phyloP scores from a whole-genome alignment of 257 asterid species.

The Scutellaria barbata region DNA sequence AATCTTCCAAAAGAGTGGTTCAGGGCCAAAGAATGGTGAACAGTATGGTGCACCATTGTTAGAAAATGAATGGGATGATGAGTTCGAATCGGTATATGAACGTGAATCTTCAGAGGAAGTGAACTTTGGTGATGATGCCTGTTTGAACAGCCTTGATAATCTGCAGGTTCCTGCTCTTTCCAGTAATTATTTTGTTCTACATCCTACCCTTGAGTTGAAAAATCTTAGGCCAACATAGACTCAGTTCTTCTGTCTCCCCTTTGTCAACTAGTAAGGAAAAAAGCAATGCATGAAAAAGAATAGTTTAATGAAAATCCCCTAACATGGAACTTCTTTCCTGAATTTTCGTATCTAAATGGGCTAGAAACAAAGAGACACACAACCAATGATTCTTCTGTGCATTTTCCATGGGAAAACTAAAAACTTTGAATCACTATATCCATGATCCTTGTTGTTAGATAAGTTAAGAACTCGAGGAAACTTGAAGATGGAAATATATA shows the following conservation, averaged over 20 bases:
- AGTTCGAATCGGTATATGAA: conserved; percentile 43
- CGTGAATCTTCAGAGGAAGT: conserved; percentile 45
- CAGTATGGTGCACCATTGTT: conserved; percentile 90
- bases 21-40: conserved; percentile 97
- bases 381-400: not conserved
- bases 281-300: not conserved
- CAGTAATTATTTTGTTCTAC: not conserved
- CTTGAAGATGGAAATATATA: not conserved
- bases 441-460: not conserved
- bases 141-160: conserved; percentile 49
- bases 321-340: not conserved
- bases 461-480: not conserved
- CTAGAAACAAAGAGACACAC: not conserved
- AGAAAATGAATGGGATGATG: conserved; percentile 94
- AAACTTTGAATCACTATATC: not conserved
- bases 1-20: conserved; percentile 89
- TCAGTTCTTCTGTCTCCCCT: not conserved
- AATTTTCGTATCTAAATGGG: not conserved
- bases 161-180: conserved; percentile 55
- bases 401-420: not conserved
- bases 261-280: not conserved
- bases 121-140: conserved; percentile 49
- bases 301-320: not conserved
- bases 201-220: conserved; percentile 11
- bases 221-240: not conserved